A percentile compares a stretch with the other conserved stretches of the same genome.
Evolutionary conservation across 2,329 filamentous ascomycete genomes (phyloP).

Genomic region (Pseudocercospora crystallina): DNA sequence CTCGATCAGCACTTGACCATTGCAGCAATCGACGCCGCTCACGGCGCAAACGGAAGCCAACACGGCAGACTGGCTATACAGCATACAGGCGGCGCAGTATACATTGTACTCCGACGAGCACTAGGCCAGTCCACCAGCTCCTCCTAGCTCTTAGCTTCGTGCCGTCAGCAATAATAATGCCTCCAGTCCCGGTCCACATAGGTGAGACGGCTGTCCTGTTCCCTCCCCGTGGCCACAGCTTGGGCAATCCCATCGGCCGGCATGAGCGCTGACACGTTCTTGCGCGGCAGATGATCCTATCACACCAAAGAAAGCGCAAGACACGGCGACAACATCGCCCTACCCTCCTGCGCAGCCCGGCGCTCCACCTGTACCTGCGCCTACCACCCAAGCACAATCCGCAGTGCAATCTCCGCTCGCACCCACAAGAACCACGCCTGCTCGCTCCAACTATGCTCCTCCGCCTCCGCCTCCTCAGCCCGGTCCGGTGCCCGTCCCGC

Average conservation of each 20-base stretch:
- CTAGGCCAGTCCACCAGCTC: too few species aligned
- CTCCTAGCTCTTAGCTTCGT: too few species aligned
- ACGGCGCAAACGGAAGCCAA: too few species aligned
- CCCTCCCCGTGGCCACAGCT: too few species aligned
- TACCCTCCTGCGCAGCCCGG: conserved; percentile 36
- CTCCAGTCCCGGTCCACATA: conserved; percentile 48
- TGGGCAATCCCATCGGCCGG: too few species aligned
- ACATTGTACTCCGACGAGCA: too few species aligned
- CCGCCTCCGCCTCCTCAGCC: conserved; percentile 43
- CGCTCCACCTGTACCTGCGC: conserved; percentile 30
- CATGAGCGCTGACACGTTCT: not conserved
- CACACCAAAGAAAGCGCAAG: conserved; percentile 37
- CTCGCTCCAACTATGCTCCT: conserved; percentile 34
- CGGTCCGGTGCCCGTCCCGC: conserved; percentile 41
- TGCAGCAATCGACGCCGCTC: too few species aligned
- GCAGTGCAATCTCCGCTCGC: conserved; percentile 16
- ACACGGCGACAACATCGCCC: conserved; percentile 25
- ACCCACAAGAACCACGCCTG: conserved; percentile 24
- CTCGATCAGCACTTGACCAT: too few species aligned
- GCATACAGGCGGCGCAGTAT: too few species aligned
- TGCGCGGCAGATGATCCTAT: conserved; percentile 42
- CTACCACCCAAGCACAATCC: conserved; percentile 30
- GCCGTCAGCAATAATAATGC: conserved; percentile 37
- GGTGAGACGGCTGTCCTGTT: not conserved
- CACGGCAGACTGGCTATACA: too few species aligned